These are phyloP conservation scores for Cucurbita pepo DNA, from an alignment of 306 rosid genomes.

Conservation along the genomic window DNA sequence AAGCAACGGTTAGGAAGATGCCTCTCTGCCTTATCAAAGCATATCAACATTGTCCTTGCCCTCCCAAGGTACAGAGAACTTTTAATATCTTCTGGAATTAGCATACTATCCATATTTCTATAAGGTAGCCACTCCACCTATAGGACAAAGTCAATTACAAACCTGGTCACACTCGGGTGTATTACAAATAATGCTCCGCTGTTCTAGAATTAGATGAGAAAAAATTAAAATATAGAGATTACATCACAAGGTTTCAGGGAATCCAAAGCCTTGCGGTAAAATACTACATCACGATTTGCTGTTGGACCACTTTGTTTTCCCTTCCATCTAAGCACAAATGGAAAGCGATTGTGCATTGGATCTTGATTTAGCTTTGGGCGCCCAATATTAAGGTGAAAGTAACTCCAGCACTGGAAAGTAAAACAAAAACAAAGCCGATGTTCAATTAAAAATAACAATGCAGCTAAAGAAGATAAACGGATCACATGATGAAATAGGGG, in stretches of 20 bases:
- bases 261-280: conserved; percentile 92
- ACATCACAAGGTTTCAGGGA: conserved; percentile 73
- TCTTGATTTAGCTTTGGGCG: conserved; percentile 87
- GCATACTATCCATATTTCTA: conserved; percentile 61
- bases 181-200: background rate
- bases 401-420: conserved; percentile 87
- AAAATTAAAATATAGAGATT: conserved; percentile 17
- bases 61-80: conserved; percentile 58
- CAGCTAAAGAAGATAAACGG: background rate
- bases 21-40: conserved; percentile 99
- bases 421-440: background rate
- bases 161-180: conserved; percentile 6
- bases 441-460: background rate
- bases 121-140: conserved; percentile 99
- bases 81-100: conserved; percentile 73
- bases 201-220: conserved; percentile 1
- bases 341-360: conserved; percentile 63
- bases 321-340: conserved; percentile 94
- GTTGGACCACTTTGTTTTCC: conserved; percentile 95
- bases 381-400: conserved; percentile 90
- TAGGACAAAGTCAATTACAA: conserved; percentile 17
- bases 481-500: background rate
- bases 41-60: conserved; percentile 86
- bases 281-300: conserved; percentile 94
- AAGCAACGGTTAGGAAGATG: conserved; percentile 91